Base-by-base conservation (phyloP, 441 rosid genomes). In the Euphorbia schlechtendalii region DNA sequence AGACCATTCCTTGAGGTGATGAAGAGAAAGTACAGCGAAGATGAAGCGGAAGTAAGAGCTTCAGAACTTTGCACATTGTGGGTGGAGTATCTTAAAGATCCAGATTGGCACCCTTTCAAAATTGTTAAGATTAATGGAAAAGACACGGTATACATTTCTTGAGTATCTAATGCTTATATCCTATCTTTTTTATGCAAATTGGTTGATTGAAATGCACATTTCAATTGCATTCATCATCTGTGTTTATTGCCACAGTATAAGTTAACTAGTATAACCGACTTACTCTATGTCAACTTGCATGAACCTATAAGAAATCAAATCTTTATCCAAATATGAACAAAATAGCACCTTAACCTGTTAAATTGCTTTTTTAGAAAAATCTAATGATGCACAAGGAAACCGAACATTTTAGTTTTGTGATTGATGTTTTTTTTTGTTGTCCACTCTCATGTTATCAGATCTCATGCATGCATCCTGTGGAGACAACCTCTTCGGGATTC, bases 31-130 rank as follows among this genome's bases (percentile, higher is more conserved):
- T 94, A 86, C 68, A 73, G 60, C 38, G 81, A 76, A 69, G 92
- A 87, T 60, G 92, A 83, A 69, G 88, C 94, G 32, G 94, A 89
- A 71, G 88, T 79, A n/a, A 86, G 78, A 76, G 87, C 98, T 53
- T 73, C 86, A 3, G 88, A 85, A 67, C 71, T 88, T 66, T 89
- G 95, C 83, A 88, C 96, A 27, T 76, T 92, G 59, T 89, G 98
- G 97, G 96, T 76, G 74, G 98, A 86, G 76, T 83, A 83, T 82
- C 92, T 95, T 15, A 92, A 81, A 78, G 97, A 92, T 77, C 92
- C 97, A 62, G 84, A 82, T 69, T 95, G 99, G 99, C 97, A 89
- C 80, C 98, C 99, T 61, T 87, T 91, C 69, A 89, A 77, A 75
- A 61, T 78, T 70, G 72, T 83, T 13, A 78, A 51, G 60, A 74